These are phyloP conservation scores for Tirmania nivea DNA, from an alignment of 495 filamentous ascomycete genomes.

Conservation along the genomic window DNA sequence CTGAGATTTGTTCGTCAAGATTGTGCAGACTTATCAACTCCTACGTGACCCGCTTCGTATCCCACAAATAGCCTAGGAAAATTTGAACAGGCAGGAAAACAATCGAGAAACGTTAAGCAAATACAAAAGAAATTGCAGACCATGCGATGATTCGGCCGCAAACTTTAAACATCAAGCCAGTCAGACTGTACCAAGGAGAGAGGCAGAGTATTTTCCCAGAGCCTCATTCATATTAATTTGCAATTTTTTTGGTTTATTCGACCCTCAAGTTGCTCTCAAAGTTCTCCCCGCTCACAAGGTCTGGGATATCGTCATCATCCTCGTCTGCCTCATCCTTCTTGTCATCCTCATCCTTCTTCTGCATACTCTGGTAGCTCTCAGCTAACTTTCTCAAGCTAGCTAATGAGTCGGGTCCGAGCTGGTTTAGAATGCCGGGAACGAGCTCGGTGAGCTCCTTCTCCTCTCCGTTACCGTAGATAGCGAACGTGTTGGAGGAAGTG, in stretches of 20 bases:
- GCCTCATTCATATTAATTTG: too few species aligned
- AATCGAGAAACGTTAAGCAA: not conserved
- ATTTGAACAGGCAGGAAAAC: not conserved
- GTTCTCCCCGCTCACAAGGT: slow-evolving; percentile 85
- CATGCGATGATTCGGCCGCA: not conserved
- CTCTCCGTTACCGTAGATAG: slow-evolving; percentile 95
- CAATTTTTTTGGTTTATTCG: not conserved
- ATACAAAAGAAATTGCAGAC: not conserved
- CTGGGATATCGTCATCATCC: slow-evolving; percentile 78
- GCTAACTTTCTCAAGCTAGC: slow-evolving; percentile 93
- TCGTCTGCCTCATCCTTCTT: slow-evolving; percentile 52
- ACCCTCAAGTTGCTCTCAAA: slow-evolving; percentile 88
- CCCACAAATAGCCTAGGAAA: too few species aligned
- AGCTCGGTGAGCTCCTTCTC: slow-evolving; percentile 99
- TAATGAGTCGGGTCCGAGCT: slow-evolving; percentile 94
- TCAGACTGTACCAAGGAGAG: too few species aligned
- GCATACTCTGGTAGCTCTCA: slow-evolving; percentile 98
- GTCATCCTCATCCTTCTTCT: slow-evolving; percentile 65
- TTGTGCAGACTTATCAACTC: too few species aligned
- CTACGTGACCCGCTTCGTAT: too few species aligned
- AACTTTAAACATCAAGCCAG: not conserved
- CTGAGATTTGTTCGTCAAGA: too few species aligned
- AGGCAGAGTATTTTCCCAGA: too few species aligned
- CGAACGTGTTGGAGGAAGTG: slow-evolving; percentile 92
- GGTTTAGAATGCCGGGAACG: slow-evolving; percentile 97